Evolutionary conservation across 192 early-diverging fungal genomes (phyloP), one percentile per base, ranked within the genome.

Genomic region (Umbelopsis vinacea): DNA sequence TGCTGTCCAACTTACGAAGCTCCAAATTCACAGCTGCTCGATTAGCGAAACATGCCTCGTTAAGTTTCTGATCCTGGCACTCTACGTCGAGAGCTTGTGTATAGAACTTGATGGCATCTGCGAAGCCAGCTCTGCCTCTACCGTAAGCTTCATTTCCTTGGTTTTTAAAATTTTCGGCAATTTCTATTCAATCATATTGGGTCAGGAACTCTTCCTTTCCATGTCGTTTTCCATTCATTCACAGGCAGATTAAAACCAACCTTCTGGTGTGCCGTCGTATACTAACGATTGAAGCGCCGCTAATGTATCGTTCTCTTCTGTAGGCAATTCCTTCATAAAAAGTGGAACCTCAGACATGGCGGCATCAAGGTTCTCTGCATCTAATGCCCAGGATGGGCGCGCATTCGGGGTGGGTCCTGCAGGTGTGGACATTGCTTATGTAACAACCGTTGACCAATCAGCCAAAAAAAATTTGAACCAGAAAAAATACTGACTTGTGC

Each of bases 81-180:
- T 86, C 88, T 66, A 82, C 89, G 54, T 82, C 90, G 23, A 99
- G 76, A 1, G 90, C 98, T 53, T 96, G 89, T 29, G 94, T 93
- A 83, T 99, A 99, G 80, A 81, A 96, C 33, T 83, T 71, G 23
- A 93, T 85, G 5, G 97, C 98, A 63, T 95, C 89, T 46, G 85
- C 75, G 82, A 89, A 98, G 40, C 78, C 71, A 6, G 66, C 46
- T 68, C 87, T 87, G 14, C 92, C 90, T 35, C 77, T 85, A 72
- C 92, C 86, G 83, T 96, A 98, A 60, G 87, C 84, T 17, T 95
- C 94, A 82, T 99, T 99, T 75, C 98, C 98, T 82, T 98, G 95
- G 55, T 91, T 89, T 82, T 97, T 98, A 71, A 97, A 95, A 83
- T 97, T 98, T 33, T 84, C 82, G 8, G 98, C 97, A 69, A 95